These are phyloP conservation scores for Metschnikowia arizonensis DNA, from an alignment of 805 yeast genomes.

Conservation along the genomic window DNA sequence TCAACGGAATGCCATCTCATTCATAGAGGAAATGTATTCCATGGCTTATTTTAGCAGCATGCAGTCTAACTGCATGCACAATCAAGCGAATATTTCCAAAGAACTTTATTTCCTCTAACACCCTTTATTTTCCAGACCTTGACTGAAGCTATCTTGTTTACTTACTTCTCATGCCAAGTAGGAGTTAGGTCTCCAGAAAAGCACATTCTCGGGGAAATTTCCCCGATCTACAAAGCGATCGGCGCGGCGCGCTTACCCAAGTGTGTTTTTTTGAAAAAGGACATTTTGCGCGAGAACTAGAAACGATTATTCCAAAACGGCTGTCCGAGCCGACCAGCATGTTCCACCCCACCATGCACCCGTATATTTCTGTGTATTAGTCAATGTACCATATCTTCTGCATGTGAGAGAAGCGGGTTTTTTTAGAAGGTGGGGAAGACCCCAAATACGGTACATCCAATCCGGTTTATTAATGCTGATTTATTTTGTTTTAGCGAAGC, in stretches of 20 bases:
- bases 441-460: too few species aligned
- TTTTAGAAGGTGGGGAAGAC: not conserved
- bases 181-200: not conserved
- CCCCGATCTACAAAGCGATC: not conserved
- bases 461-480: not conserved
- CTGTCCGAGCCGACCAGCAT: not conserved
- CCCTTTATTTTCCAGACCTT: not conserved
- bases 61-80: not conserved
- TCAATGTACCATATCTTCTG: not conserved
- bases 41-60: constrained; percentile 1
- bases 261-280: not conserved
- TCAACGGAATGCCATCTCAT: not conserved
- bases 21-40: not conserved
- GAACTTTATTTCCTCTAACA: not conserved
- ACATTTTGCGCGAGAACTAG: not conserved
- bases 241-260: not conserved
- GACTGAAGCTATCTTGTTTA: too few species aligned
- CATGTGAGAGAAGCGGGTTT: not conserved
- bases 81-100: not conserved
- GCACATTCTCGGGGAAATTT: not conserved
- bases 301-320: not conserved
- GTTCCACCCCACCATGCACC: not conserved
- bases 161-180: not conserved
- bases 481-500: not conserved
- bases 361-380: not conserved